Evolutionary conservation across 345 rosid species (phyloP), one percentile per base, ranked within the genome.

Genomic region (Brassica juncea): DNA sequence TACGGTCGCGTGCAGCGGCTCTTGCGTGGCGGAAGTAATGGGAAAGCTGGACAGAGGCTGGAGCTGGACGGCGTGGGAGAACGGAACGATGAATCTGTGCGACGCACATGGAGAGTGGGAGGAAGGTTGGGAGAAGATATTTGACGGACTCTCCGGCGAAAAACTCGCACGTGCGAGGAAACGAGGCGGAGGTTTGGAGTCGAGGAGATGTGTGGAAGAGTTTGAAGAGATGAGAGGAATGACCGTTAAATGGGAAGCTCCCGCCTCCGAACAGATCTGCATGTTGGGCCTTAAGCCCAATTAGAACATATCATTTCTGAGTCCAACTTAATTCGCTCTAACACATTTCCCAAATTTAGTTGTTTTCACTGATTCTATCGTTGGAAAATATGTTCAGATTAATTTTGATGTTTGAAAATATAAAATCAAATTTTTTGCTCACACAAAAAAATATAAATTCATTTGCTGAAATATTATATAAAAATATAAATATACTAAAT

Each of bases 11-110:
- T 94, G 98, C 47, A 54, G 54, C 63, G 92, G 91, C 1, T 44
- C 73, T 12, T 94, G 98, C 74, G 94, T 87, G 68, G 90, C 37
- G 11, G 72, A 61, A 2, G 79, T 77, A 2, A 95, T 95, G 99
- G 15, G n/a, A 10, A 69, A 77, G 58, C 84, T 95, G 2, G 35
- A 84, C 9, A 81, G 28, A 65, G 81, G 84, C 0, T 93, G 98
- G 99, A 93, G 98, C 75, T 95, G 99, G 99, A 92, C 97, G 8
- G 71, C 90, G 27, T 93, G 97, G 97, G 82, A 71, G n/a, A 88
- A 86, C 12, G 76, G 86, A 39, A 75, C 88, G 9, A 47, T 95
- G 32, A 81, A 85, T 71, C 77, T 95, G 5, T 95, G 99, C 32
- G 87, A 95, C 71, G 97, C 96, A 21, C 89, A 59, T 1, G 88